Conservation (phyloP, 331 rosid genomes). For the Quercus lobata region DNA sequence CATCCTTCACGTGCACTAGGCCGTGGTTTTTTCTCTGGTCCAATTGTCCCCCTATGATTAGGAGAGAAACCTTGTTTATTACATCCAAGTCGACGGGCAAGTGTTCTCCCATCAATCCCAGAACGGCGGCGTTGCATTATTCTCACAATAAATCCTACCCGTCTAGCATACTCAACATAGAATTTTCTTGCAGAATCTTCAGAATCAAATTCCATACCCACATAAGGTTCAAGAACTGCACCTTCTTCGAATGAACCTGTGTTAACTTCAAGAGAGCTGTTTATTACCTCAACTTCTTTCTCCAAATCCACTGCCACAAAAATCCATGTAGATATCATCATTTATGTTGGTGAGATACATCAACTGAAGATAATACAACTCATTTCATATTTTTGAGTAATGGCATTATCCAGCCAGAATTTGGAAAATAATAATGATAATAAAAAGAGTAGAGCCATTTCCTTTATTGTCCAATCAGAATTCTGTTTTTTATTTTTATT, state of each 20-base stretch:
- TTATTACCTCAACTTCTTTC: constrained; percentile 38
- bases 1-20: constrained; percentile 87
- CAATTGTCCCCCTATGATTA: constrained; percentile 39
- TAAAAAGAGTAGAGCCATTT: no score
- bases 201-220: constrained; percentile 75
- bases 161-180: constrained; percentile 64
- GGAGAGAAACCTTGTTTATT: constrained; percentile 83
- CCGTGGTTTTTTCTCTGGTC: constrained; percentile 57
- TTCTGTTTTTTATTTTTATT: no score
- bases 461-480: no score
- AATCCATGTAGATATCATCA: constrained; percentile 22
- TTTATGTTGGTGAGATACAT: constrained; percentile 9
- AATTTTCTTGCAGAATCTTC: constrained; percentile 68
- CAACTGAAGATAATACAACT: constrained; percentile 3
- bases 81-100: constrained; percentile 86
- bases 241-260: constrained; percentile 40
- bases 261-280: constrained; percentile 34
- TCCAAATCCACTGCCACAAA: constrained; percentile 46
- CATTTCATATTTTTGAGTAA: not conserved
- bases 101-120: constrained; percentile 69
- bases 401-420: not conserved
- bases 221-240: constrained; percentile 48
- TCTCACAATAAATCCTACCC: constrained; percentile 64
- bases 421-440: no score
- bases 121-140: constrained; percentile 85